Percentiles rank a stretch among this genome's conserved stretches.
Evolutionary conservation across 108 stramenopile species (phyloP).

Genomic region (Licmophora abbreviata): DNA sequence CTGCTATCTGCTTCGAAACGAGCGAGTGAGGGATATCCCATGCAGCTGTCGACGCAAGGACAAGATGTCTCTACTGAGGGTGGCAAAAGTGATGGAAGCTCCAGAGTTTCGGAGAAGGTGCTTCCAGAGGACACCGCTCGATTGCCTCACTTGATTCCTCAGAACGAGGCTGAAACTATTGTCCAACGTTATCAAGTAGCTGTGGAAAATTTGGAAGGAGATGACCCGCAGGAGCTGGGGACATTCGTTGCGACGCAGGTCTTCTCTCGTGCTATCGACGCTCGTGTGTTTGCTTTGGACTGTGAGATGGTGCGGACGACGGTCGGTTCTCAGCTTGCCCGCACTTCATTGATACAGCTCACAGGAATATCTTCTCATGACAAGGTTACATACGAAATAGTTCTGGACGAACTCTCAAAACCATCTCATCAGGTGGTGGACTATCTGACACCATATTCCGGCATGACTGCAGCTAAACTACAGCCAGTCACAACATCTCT

Average conservation of each 20-base stretch:
- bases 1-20: too few species aligned
- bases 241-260: neutral
- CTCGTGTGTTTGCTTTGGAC: conserved; percentile 75
- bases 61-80: conserved; percentile 4
- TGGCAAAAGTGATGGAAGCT: neutral
- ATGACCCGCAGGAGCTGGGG: too few species aligned
- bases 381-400: conserved; percentile 26
- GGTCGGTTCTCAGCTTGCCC: conserved; percentile 67
- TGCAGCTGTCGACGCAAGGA: conserved; percentile 9
- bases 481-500: conserved; percentile 44
- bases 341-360: conserved; percentile 68
- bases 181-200: conserved; percentile 2
- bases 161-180: conserved; percentile 10
- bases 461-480: conserved; percentile 60
- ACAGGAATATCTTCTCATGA: conserved; percentile 13
- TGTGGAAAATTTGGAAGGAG: conserved; percentile 10
- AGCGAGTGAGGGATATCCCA: conserved; percentile 9
- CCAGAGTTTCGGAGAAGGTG: neutral
- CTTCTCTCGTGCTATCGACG: neutral
- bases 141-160: conserved; percentile 17
- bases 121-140: neutral
- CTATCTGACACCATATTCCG: conserved; percentile 61
- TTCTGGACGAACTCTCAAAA: conserved; percentile 75
- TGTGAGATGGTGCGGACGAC: conserved; percentile 90
- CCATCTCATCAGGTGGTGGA: conserved; percentile 60